These are phyloP conservation scores for Quercus cerris DNA, from an alignment of 306 rosid genomes.

Conservation along the genomic window DNA sequence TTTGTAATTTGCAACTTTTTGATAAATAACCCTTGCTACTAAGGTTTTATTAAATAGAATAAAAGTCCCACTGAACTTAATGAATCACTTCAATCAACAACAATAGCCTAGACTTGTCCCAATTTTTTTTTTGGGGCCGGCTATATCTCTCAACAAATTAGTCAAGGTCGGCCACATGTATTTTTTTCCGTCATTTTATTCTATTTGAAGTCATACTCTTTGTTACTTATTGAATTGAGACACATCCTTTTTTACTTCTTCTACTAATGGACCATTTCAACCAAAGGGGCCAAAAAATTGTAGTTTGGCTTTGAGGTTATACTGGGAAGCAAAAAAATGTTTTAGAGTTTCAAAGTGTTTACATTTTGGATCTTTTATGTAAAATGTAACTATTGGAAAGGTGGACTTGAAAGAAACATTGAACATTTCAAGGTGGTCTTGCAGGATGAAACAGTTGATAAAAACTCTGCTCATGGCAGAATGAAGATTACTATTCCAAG, in stretches of 20 bases:
- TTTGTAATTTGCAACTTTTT: not conserved
- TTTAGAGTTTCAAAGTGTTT: not conserved
- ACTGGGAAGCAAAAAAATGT: not conserved
- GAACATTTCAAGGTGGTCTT: constrained; percentile 5
- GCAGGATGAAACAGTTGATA: constrained; percentile 67
- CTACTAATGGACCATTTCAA: not conserved
- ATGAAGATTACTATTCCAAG: constrained; percentile 78
- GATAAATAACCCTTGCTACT: too few relatives aligned
- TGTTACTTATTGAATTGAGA: too few relatives aligned
- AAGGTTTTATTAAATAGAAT: not conserved
- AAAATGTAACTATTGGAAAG: not conserved
- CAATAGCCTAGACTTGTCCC: too few relatives aligned
- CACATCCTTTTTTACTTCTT: too few relatives aligned
- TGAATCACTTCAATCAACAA: not conserved
- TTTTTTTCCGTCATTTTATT: too few relatives aligned
- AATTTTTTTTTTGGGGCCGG: too few relatives aligned
- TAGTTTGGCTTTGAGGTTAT: not conserved
- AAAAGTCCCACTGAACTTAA: not conserved
- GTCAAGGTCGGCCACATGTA: too few relatives aligned
- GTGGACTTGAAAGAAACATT: not conserved
- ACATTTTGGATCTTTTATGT: not conserved
- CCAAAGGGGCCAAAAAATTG: not conserved
- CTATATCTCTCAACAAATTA: too few relatives aligned
- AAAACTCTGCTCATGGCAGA: constrained; percentile 42
- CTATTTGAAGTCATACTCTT: too few relatives aligned